These are phyloP conservation scores for Magnaporthiopsis poae DNA, from an alignment of 2,329 filamentous ascomycete species.

Conservation along the genomic window DNA sequence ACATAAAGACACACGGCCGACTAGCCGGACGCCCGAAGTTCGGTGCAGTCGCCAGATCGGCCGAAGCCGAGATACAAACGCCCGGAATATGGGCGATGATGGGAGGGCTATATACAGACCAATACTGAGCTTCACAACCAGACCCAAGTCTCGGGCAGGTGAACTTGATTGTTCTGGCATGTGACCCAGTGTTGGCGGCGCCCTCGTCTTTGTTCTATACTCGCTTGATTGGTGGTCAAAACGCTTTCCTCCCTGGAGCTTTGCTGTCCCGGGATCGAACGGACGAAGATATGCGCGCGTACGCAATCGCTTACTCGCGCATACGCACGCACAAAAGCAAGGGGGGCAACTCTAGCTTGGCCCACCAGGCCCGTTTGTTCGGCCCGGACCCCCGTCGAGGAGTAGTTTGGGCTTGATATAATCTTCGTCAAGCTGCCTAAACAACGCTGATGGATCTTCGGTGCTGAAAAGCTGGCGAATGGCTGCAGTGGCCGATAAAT, in stretches of 20 bases:
- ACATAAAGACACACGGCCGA: neutral
- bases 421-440: constrained; percentile 82
- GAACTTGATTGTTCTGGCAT: neutral
- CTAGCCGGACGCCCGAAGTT: neutral
- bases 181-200: neutral
- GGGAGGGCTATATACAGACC: neutral
- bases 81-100: neutral
- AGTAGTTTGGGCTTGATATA: constrained; percentile 20
- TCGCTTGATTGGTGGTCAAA: neutral
- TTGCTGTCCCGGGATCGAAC: neutral
- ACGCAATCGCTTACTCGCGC: neutral
- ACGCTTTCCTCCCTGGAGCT: neutral
- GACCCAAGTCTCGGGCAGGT: neutral
- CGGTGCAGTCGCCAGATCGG: neutral
- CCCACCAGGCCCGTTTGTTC: constrained; percentile 11
- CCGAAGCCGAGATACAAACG: neutral
- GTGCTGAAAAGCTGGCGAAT: constrained; percentile 72
- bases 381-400: constrained; percentile 17
- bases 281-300: neutral
- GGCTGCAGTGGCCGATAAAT: constrained; percentile 63
- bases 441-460: constrained; percentile 81
- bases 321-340: neutral
- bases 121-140: neutral
- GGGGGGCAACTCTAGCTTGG: neutral
- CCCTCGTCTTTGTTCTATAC: neutral